Evolutionary conservation across 2,329 filamentous ascomycete species (phyloP).

Genomic region (Fusarium luffae): DNA sequence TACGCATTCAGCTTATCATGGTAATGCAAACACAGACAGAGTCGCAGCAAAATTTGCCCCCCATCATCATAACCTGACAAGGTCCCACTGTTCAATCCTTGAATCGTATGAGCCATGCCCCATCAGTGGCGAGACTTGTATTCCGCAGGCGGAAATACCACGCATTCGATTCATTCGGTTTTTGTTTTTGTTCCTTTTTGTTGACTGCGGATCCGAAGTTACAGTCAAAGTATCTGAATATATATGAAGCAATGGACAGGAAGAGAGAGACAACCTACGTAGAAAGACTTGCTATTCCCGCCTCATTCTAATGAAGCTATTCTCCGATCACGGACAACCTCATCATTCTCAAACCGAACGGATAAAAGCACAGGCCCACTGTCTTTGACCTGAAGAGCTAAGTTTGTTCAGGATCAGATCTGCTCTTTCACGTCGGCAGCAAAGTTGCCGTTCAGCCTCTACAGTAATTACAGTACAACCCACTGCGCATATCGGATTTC

Average conservation of each 20-base stretch:
- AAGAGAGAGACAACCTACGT: not conserved
- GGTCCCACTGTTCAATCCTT: constrained; percentile 27
- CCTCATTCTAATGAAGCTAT: constrained; percentile 11
- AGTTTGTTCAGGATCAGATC: constrained; percentile 38
- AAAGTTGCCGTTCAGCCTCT: not conserved
- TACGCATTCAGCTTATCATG: not conserved
- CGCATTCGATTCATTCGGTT: not conserved
- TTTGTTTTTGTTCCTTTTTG: not conserved
- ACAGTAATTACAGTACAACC: constrained; percentile 3
- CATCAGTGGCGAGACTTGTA: constrained; percentile 21
- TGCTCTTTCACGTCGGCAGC: constrained; percentile 29
- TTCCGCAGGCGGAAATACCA: constrained; percentile 25
- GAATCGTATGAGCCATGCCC: constrained; percentile 32
- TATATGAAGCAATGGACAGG: not conserved
- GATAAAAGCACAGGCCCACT: constrained; percentile 20
- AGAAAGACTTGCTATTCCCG: not conserved
- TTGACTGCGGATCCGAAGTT: constrained; percentile 20
- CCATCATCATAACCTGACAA: constrained; percentile 24
- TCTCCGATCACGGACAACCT: not conserved
- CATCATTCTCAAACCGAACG: constrained; percentile 13
- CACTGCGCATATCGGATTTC: constrained; percentile 31
- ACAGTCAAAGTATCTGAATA: not conserved
- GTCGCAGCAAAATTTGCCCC: constrained; percentile 18
- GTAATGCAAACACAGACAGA: not conserved
- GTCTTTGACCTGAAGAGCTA: constrained; percentile 34